Evolutionary conservation across 2,329 filamentous ascomycete genomes (phyloP), one percentile per base, ranked within the genome.

Genomic region (Epichloe sylvatica): DNA sequence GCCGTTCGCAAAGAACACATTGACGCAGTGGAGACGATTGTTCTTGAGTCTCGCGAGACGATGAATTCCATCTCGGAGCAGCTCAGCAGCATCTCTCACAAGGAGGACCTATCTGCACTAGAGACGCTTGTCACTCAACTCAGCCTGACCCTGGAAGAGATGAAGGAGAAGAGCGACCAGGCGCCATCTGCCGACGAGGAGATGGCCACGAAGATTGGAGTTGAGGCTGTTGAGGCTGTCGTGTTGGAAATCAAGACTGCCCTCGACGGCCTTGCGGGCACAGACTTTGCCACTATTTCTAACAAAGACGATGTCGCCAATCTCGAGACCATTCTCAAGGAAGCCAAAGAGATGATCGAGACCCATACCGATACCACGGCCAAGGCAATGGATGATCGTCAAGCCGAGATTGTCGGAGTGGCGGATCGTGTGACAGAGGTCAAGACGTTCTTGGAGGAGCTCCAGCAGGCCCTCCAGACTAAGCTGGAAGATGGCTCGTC

Each of bases 171-270:
- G 2, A 67, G 72, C n/a, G 68, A 74, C 36, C 76, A 74, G 58
- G 70, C 73, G 11, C 62, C 70, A 9, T 76, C 81, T 17, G 5
- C 43, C 17, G 72, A 75, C 38, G 73, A 75, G 0, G 81, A 85
- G 37, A 81, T 78, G 57, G 76, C 91, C 23, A 84, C 81, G 46
- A 95, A 94, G 68, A 78, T 81, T 0, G 87, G 96, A 57, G 72
- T 95, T 4, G 86, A 92, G 54, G 78, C 86, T 2, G 77, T 97
- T 7, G 86, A 88, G 55, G 76, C 86, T 1, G 76, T 91, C 40
- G 86, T 89, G 34, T 78, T 86, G n/a, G 89, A 95, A 54, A 82
- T 94, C 65, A 95, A 94, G 67, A 73, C 76, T 4, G 79, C 83
- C 30, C 72, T 96, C 8, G 84, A 89, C 42, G 80, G 84, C 49